Base-by-base conservation (phyloP, 306 rosid species). In the Inga oerstediana region DNA sequence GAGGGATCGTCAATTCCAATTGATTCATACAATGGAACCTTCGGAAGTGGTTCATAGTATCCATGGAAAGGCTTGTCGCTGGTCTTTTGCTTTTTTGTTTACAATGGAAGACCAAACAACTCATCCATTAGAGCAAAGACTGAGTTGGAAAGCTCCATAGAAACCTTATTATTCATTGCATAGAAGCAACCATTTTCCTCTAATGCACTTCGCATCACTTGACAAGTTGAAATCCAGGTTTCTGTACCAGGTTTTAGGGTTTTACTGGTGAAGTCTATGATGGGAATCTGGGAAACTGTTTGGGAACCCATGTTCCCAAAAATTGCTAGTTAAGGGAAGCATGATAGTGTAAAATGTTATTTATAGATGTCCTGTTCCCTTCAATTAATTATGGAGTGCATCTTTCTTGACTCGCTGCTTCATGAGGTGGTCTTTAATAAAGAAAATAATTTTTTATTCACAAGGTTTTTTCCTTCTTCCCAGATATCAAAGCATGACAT, bases 81-180 rank as follows among this genome's bases (percentile, higher is more conserved):
- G 4, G 41, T 62, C 41, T 82, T 58, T 70, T 86, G 79, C 79
- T 41, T 61, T 72, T 86, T 86, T 75, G 82, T 79, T 76, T 83
- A 86, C 72, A 83, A 22, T 30, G 89, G 84, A 62, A 86, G 89
- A 86, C 83, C 77, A 70, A 86, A 86, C 5, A 83, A 56, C 72
- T 86, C 84, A 75, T 44, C 72, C 79, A 86, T 83, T 16, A 80
- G 51, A 68, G 34, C 3, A 16, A 86, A 79, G 76, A 79, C 77
- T 3, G 86, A 83, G 74, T 83, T 83, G 77, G 80, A 12, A 83
- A 83, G 89, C 30, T 75, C 77, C 68, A 35, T 32, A 17, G 89
- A 44, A 79, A 83, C 66, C 75, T 80, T 75, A 61, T 79, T 61
- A 79, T 34, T 79, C 41, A 75, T 1, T 0, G 77, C 89, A 79